phyloP scores from a whole-genome alignment of 192 early-diverging fungal genomes.

The Physocladia obscura region DNA sequence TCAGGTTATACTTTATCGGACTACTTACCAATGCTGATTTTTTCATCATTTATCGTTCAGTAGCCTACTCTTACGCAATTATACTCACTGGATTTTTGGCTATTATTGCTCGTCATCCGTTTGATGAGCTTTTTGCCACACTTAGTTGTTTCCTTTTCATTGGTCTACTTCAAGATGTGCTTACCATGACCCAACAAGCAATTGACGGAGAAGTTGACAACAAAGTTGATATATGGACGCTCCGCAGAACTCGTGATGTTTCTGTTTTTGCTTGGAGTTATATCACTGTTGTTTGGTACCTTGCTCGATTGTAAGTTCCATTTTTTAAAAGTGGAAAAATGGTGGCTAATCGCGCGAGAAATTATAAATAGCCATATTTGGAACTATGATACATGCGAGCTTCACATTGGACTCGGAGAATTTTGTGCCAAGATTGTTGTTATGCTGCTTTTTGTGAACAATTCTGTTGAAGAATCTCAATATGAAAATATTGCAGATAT shows the following conservation, averaged over 20 bases:
- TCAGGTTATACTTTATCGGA: constrained; percentile 21
- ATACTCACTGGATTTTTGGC: constrained; percentile 23
- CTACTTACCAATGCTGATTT: constrained; percentile 23
- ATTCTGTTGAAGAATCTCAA: constrained; percentile 44
- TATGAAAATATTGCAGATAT: constrained; percentile 26
- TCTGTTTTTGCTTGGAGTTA: constrained; percentile 24
- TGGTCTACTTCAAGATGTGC: constrained; percentile 1
- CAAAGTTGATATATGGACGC: constrained; percentile 22
- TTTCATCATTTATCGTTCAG: not conserved
- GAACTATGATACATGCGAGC: constrained; percentile 30
- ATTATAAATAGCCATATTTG: constrained; percentile 15
- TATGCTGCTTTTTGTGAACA: constrained; percentile 44
- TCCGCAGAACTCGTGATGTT: constrained; percentile 14
- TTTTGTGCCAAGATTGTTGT: constrained; percentile 40
- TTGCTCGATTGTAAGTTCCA: constrained; percentile 9
- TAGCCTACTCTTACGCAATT: constrained; percentile 1
- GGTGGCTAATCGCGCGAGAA: not conserved
- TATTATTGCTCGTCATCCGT: constrained; percentile 24
- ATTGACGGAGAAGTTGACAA: constrained; percentile 31
- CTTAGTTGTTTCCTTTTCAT: not conserved
- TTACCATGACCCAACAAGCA: constrained; percentile 25
- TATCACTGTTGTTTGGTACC: constrained; percentile 30
- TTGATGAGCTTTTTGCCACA: constrained; percentile 26
- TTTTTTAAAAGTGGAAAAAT: not conserved
- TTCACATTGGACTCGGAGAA: constrained; percentile 29